Evolutionary conservation across 306 rosid species (phyloP), one percentile per base, ranked within the genome.

Genomic region (Alnus rubra): DNA sequence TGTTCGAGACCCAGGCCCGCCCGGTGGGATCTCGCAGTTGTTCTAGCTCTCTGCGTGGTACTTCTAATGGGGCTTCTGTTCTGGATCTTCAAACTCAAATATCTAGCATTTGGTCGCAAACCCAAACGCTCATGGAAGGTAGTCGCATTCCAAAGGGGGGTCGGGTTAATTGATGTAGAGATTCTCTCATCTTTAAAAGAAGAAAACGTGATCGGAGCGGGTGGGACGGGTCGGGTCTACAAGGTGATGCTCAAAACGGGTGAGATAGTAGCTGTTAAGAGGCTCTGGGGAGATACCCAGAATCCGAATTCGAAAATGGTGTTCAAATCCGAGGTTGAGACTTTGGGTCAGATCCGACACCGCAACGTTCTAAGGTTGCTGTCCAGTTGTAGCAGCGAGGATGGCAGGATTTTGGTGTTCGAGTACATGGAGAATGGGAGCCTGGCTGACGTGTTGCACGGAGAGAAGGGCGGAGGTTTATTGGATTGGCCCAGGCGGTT

Each of bases 361-460:
- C 88, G 79, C 12, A 93, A 95, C 75, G 87, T 95, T 35, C 92
- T 95, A 80, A 93, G 91, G 76, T 76, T 95, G 60, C 55, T 95
- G 74, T 88, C 84, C 45, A 80, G 96, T 78, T 95, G 96, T 37
- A 84, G 96, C 11, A 79, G 77, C 0, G 94, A 86, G 78, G 93
- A 89, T 2, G 69, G 84, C 30, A 81, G 87, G 68, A 78, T 93
- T 4, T 42, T 93, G 87, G 96, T 83, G 31, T 95, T 85, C 42
- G 99, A 95, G 82, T 91, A 83, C 78, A 88, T 90, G 97, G 94
- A 85, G 67, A 92, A 94, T 62, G 96, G 97, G 5, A 92, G 96
- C 65, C 82, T 92, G 48, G 97, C 92, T 9, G 98, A 93, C 49
- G 84, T 70, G 28, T 73, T 93, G 83, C 96, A 95, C 9, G 93